phyloP scores from a whole-genome alignment of 495 filamentous ascomycete species.

The Daldinia decipiens region DNA sequence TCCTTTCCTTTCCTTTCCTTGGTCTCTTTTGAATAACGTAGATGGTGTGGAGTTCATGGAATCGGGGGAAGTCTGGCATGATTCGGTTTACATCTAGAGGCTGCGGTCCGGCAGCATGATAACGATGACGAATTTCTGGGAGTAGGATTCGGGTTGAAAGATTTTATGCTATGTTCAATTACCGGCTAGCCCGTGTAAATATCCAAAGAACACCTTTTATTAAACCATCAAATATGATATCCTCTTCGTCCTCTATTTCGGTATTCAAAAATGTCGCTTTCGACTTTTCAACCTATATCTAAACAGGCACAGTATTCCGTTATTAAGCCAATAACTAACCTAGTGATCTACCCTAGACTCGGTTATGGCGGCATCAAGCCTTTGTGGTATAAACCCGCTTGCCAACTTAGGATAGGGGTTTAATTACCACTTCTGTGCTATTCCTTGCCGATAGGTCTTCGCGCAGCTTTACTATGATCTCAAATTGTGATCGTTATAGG shows the following conservation, averaged over 20 bases:
- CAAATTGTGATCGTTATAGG: conserved; percentile 63
- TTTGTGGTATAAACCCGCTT: not conserved
- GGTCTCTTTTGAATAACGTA: conserved; percentile 14
- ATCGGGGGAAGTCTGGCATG: not conserved
- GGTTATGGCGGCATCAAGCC: too few species aligned
- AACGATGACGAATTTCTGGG: conserved; percentile 3
- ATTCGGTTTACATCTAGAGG: not conserved
- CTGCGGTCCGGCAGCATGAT: conserved; percentile 2
- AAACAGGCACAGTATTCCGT: not conserved
- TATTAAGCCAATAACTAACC: too few species aligned
- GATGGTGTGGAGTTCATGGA: conserved; percentile 1
- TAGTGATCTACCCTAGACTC: too few species aligned
- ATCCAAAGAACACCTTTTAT: not conserved
- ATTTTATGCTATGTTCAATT: not conserved
- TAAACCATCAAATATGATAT: not conserved
- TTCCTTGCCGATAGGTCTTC: not conserved
- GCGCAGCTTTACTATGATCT: not conserved
- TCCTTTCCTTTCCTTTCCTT: not conserved
- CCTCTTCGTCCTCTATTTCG: not conserved
- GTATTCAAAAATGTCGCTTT: not conserved
- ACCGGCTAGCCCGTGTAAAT: not conserved
- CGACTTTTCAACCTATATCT: not conserved
- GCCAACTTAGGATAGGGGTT: not conserved
- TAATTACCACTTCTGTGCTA: not conserved
- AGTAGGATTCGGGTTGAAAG: not conserved